Evolutionary conservation across 352 stramenopile species (phyloP), one percentile per base, ranked within the genome.

Genomic region (Phytophthora tentaculata): DNA sequence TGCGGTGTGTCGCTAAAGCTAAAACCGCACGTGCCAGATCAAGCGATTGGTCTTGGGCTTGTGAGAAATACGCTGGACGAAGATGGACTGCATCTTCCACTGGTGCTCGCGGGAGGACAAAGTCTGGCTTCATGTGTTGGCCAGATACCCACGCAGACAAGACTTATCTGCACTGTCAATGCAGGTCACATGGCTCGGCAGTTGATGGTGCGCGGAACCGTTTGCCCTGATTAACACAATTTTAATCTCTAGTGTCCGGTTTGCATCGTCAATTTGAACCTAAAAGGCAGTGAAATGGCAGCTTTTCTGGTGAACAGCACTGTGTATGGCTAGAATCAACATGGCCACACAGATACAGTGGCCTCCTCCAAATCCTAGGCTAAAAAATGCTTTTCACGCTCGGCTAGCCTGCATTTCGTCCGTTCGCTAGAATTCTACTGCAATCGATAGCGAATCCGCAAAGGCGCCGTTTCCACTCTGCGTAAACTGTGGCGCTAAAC

Each of bases 121-220:
- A 45, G 59, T 73, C 65, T 29, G 58, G 65, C 59, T 73, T 19
- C 63, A 56, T 28, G 32, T 59, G 37, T 20, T 53, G n/a, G 35
- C 35, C 35, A 14, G 35, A 43, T 43, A 43, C 14, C 35, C 22
- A 47, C 9, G n/a, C 53, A 69, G 54, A 57, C 55, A 57, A 24
- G 45, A 43, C 45, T 23, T 23, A 5, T 17, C 4, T 64, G 62
- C 45, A 64, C 62, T 69, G 62, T 50, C 55, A 49, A 65, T 70
- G 63, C 55, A 70, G 57, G 26, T 55, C 39, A 67, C 39, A 16
- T 65, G 58, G 16, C 23, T 50, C 22, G n/a, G 45, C 57, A 67
- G 54, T 43, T 61, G 28, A 55, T 43, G 39, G 59, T 66, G 24
- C 41, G 37, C 47, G 51, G 52, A 2, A n/a, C 17, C 13, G 10